Conservation (phyloP, 805 yeast genomes). For the Ogataea trehalophila region DNA sequence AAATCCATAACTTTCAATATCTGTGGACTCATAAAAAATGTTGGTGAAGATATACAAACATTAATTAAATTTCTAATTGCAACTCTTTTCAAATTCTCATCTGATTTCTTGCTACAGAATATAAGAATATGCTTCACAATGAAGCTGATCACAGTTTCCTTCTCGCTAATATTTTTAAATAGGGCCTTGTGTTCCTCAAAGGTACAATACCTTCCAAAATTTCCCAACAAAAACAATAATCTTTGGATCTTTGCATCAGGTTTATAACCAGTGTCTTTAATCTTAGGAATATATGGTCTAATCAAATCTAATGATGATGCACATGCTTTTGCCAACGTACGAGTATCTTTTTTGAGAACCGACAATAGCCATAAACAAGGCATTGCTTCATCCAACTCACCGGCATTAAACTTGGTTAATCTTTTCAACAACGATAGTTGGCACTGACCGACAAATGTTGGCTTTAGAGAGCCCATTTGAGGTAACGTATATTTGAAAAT, state of each 20-base stretch:
- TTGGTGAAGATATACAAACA: slow-evolving; percentile 60
- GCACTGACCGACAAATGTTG: slow-evolving; percentile 44
- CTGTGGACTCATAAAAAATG: slow-evolving; percentile 54
- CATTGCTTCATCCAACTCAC: slow-evolving; percentile 68
- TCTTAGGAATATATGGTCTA: slow-evolving; percentile 38
- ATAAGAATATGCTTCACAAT: slow-evolving; percentile 54
- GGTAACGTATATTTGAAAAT: slow-evolving; percentile 50
- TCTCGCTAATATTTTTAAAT: slow-evolving; percentile 40
- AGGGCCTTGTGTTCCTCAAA: slow-evolving; percentile 42
- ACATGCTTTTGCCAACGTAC: slow-evolving; percentile 56
- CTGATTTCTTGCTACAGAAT: slow-evolving; percentile 36
- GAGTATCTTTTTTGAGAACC: slow-evolving; percentile 38
- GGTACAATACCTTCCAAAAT: slow-evolving; percentile 66
- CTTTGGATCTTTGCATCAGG: slow-evolving; percentile 48
- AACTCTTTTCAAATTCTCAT: slow-evolving; percentile 36
- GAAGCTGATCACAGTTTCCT: slow-evolving; percentile 54
- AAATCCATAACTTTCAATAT: slow-evolving; percentile 48
- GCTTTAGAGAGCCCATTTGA: slow-evolving; percentile 39
- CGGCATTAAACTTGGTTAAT: slow-evolving; percentile 54
- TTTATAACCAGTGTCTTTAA: slow-evolving; percentile 11
- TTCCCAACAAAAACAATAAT: slow-evolving; percentile 59
- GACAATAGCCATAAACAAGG: slow-evolving; percentile 63
- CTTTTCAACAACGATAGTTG: slow-evolving; percentile 48
- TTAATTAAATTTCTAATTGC: slow-evolving; percentile 55
- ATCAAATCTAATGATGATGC: slow-evolving; percentile 52